Evolutionary conservation across 2,329 filamentous ascomycete genomes (phyloP), one percentile per base, ranked within the genome.

Genomic region (Boeremia lycopersici): DNA sequence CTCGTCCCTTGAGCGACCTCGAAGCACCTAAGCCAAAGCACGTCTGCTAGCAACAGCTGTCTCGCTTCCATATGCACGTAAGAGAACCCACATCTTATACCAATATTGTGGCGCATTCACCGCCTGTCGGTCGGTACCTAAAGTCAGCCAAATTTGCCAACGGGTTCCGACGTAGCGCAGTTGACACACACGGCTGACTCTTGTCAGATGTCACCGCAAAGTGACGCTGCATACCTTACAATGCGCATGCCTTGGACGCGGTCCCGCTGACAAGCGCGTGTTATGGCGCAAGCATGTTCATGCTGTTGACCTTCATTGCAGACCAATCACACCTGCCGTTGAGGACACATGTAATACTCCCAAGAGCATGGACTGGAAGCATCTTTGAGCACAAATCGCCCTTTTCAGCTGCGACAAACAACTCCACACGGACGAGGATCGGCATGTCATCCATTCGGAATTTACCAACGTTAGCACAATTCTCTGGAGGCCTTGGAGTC

Each of bases 81-180:
- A 65, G 53, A 59, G 39, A 48, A 26, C 31, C 38, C 53, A 36
- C 34, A 25, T 33, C 38, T 39, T 19, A 35, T 51, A 56, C 45
- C 61, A 63, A 68, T 66, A 68, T 67, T 67, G 64, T 70, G 66
- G 65, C 65, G 61, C 43, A 50, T 53, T 55, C 42, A 59, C 49
- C 35, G 38, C 38, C 28, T 53, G 17, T 43, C 51, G 30, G 35
- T 40, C 51, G 8, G 39, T 17, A 30, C 36, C 33, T 57, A 38
- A 42, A 30, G 35, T 41, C 45, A 53, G 49, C 50, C 56, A 59
- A 49, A 31, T 17, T 35, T 35, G 48, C 48, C 35, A 35, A 29
- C 8, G 33, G 33, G 8, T 34, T 33, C 36, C 29, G 5, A 7
- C 8, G 25, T 35, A 30, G 10, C 19, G 34, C 15, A 13, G 13